These are phyloP conservation scores for Taphrina communis DNA, from an alignment of 1,139 yeast genomes.

Conservation along the genomic window DNA sequence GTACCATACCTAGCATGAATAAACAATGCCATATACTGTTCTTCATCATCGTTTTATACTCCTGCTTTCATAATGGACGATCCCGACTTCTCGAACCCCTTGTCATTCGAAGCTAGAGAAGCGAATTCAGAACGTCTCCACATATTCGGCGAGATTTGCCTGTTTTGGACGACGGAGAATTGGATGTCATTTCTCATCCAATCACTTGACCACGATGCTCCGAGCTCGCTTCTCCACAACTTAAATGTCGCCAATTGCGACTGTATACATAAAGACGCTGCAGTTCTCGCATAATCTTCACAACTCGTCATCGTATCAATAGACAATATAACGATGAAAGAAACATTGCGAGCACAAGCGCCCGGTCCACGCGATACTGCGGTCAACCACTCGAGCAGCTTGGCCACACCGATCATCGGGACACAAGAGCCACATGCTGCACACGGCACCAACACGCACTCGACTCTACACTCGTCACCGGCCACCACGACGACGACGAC, in stretches of 20 bases:
- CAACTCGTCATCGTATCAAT: too few species aligned
- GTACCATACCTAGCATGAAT: slow-evolving; percentile 14
- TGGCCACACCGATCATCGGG: slow-evolving; percentile 3
- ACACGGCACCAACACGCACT: neutral
- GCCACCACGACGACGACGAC: neutral
- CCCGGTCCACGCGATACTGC: slow-evolving; percentile 6
- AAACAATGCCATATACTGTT: too few species aligned
- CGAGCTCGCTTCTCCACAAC: too few species aligned
- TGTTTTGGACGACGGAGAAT: neutral
- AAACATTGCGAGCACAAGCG: slow-evolving; percentile 12
- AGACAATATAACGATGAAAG: neutral
- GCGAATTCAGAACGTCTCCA: too few species aligned
- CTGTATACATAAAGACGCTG: too few species aligned
- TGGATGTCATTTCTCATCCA: slow-evolving; percentile 3
- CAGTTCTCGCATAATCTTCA: too few species aligned
- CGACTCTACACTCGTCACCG: neutral
- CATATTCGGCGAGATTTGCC: neutral
- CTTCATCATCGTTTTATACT: neutral
- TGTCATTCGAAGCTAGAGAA: too few species aligned
- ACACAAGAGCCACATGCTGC: neutral
- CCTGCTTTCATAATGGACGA: neutral
- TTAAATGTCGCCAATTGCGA: neutral
- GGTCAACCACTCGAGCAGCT: neutral
- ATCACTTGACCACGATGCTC: slow-evolving; percentile 14
- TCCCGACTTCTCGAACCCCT: too few species aligned